These are phyloP conservation scores for Aspergillus bombycis DNA, from an alignment of 2,329 filamentous ascomycete species.

Conservation along the genomic window DNA sequence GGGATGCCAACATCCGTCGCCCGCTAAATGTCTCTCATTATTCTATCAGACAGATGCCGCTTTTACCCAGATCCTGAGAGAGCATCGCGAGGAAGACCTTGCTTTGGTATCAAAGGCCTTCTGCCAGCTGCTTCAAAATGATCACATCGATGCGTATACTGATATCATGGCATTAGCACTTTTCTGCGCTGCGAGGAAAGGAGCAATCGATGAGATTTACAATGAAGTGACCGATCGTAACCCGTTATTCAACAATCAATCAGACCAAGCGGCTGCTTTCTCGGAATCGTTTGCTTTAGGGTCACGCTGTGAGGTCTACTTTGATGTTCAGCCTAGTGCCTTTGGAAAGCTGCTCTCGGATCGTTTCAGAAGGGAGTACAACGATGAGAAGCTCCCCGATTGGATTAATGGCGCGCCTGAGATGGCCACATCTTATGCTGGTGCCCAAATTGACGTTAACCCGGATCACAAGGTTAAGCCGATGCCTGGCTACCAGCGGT, in stretches of 20 bases:
- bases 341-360: constrained; percentile 49
- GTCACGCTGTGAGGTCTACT: constrained; percentile 65
- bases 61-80: constrained; percentile 33
- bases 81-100: constrained; percentile 38
- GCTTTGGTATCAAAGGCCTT: constrained; percentile 43
- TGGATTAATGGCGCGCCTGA: constrained; percentile 54
- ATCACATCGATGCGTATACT: constrained; percentile 48
- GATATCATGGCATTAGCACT: constrained; percentile 62
- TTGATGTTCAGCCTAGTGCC: constrained; percentile 57
- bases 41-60: constrained; percentile 42
- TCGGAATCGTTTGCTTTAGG: constrained; percentile 66
- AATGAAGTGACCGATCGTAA: constrained; percentile 65
- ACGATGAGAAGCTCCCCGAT: constrained; percentile 52
- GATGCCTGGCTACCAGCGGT: constrained; percentile 53
- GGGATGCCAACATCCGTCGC: constrained; percentile 40
- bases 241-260: constrained; percentile 62
- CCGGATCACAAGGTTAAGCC: constrained; percentile 47
- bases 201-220: constrained; percentile 65
- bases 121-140: constrained; percentile 33
- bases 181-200: constrained; percentile 60
- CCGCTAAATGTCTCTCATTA: constrained; percentile 36
- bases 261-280: constrained; percentile 66
- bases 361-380: constrained; percentile 49
- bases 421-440: constrained; percentile 56
- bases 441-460: constrained; percentile 57